Base-by-base conservation (phyloP, 768 basidiomycete genomes). In the Mycena indigotica region DNA sequence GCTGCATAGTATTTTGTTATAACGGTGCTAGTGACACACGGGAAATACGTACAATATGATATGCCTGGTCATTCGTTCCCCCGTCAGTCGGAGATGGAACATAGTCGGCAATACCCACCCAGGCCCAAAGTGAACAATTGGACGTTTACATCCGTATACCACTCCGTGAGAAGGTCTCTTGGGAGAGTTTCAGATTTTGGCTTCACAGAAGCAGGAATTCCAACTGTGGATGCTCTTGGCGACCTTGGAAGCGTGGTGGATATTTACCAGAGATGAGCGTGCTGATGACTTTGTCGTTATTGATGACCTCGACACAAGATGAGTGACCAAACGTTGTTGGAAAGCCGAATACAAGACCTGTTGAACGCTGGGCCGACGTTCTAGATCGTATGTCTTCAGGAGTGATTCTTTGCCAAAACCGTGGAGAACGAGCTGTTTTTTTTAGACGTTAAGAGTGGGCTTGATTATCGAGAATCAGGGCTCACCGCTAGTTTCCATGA, bases 401-500 rank as follows among this genome's bases (percentile, higher is more conserved):
- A 63, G 52, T 4, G 56, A 52, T n/a, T 54, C 52, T 32, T 60
- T 62, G 50, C 55, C 58, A 3, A 62, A 56, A 29, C 59, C 55
- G 40, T 54, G 13, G 23, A 65, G 56, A 26, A 52, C 56, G 21
- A 65, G 58, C 64, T 65, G 41, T 19, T 15, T 8, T 23, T 26
- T 12, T 28, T 12, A 28, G 21, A 23, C 29, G 1, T 2, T 28
- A 15, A 15, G 28, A 21, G 35, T 19, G 23, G 23, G n/a, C n/a
- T n/a, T n/a, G n/a, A n/a, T n/a, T n/a, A n/a, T n/a, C n/a, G 26
- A 16, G 13, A 58, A 4, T 17, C 4, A 4, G 15, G 21, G 13
- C 58, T 10, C 17, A 65, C 63, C 35, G 64, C 62, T 24, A 65
- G 64, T 54, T 65, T 65, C 64, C 64, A 65, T n/a, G 61, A 44